These are phyloP conservation scores for Cenchrus americanus DNA, from an alignment of 176 grass and related monocot genomes.

Conservation along the genomic window DNA sequence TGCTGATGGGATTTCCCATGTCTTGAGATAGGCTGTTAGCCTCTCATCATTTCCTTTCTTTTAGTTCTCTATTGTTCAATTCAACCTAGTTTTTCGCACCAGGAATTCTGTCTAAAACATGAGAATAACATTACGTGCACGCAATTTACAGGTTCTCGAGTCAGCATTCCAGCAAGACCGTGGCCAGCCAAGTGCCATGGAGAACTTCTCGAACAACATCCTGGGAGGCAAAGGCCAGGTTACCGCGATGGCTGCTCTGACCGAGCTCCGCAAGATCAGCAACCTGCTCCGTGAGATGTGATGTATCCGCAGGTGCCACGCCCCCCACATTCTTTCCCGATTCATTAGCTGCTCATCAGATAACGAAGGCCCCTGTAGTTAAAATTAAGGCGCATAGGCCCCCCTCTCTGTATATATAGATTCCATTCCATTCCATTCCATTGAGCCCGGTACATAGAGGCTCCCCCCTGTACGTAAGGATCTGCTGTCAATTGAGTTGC, in stretches of 20 bases:
- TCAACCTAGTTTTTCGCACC: neutral
- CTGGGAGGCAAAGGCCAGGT: constrained; percentile 84
- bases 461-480: constrained; percentile 27
- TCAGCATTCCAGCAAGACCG: constrained; percentile 89
- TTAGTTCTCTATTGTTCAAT: neutral
- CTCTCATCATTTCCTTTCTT: neutral
- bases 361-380: constrained; percentile 22
- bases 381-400: constrained; percentile 22
- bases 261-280: constrained; percentile 94
- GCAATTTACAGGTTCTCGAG: constrained; percentile 70
- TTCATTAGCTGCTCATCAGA: constrained; percentile 32
- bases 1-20: neutral
- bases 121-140: constrained; percentile 25
- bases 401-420: constrained; percentile 51
- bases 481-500: constrained; percentile 40
- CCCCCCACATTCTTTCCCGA: neutral
- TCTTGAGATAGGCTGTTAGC: neutral
- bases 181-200: constrained; percentile 53
- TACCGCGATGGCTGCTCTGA: constrained; percentile 71
- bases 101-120: neutral
- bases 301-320: constrained; percentile 42
- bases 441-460: constrained; percentile 29
- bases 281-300: constrained; percentile 87
- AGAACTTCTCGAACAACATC: constrained; percentile 67
- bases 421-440: constrained; percentile 49